Conservation (phyloP, 2,329 filamentous ascomycete genomes). For the Lasiodiplodia sp. region DNA sequence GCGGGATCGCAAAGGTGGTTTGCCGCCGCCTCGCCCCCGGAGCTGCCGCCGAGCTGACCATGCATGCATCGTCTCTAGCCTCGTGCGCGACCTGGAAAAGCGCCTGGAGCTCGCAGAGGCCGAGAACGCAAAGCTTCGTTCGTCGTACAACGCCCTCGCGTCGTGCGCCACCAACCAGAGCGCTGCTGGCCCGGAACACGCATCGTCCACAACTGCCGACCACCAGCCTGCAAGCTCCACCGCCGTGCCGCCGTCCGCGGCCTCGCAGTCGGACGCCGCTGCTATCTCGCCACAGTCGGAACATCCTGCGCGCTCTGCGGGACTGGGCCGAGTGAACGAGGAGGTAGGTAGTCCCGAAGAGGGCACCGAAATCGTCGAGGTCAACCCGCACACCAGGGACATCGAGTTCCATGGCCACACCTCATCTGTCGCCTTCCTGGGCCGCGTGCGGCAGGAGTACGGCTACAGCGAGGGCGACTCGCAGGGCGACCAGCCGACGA, state of each 20-base stretch:
- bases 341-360: constrained; percentile 45
- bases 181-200: background rate
- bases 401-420: constrained; percentile 57
- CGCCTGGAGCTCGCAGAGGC: constrained; percentile 41
- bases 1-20: constrained; percentile 6
- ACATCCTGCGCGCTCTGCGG: constrained; percentile 1
- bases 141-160: constrained; percentile 21
- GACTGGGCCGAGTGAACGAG: constrained; percentile 3
- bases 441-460: constrained; percentile 47
- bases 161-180: constrained; percentile 34
- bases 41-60: constrained; percentile 2
- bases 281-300: constrained; percentile 18
- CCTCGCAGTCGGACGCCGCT: background rate
- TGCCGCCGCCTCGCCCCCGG: background rate
- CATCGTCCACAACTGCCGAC: background rate
- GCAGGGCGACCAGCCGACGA: constrained; percentile 32
- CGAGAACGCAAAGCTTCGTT: constrained; percentile 35
- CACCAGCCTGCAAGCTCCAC: background rate
- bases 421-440: constrained; percentile 55
- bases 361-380: constrained; percentile 53
- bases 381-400: constrained; percentile 50
- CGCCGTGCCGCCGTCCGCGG: background rate
- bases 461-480: constrained; percentile 18
- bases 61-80: constrained; percentile 35
- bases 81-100: constrained; percentile 48